These are phyloP conservation scores for Globisporangium viniferum DNA, from an alignment of 352 stramenopile genomes.

Conservation along the genomic window DNA sequence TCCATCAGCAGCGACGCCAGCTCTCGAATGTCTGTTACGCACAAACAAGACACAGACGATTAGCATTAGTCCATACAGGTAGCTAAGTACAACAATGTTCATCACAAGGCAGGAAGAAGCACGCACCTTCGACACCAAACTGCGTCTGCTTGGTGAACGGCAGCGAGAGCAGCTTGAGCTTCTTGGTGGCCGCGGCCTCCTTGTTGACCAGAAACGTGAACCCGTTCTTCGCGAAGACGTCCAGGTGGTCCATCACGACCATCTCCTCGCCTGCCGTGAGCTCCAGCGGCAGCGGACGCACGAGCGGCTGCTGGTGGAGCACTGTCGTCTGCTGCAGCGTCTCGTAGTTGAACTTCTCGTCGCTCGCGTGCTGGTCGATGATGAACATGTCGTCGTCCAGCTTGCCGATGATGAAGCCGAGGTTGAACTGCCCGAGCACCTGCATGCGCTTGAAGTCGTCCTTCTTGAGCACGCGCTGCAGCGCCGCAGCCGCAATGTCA, in stretches of 20 bases:
- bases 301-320: slow-evolving; percentile 95
- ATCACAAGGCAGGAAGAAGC: background rate
- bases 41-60: background rate
- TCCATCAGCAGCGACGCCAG: slow-evolving; percentile 82
- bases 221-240: slow-evolving; percentile 94
- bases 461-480: slow-evolving; percentile 84
- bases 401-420: slow-evolving; percentile 95
- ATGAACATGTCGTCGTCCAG: slow-evolving; percentile 95
- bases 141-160: slow-evolving; percentile 87
- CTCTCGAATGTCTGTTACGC: slow-evolving; percentile 80
- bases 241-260: slow-evolving; percentile 91
- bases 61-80: background rate
- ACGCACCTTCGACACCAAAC: slow-evolving; percentile 74
- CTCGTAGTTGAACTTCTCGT: slow-evolving; percentile 90
- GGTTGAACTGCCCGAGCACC: slow-evolving; percentile 97
- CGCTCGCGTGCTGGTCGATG: slow-evolving; percentile 98
- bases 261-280: slow-evolving; percentile 92
- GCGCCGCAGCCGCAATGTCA: slow-evolving; percentile 37
- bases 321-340: slow-evolving; percentile 79
- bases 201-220: slow-evolving; percentile 82
- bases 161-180: slow-evolving; percentile 73
- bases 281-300: slow-evolving; percentile 90
- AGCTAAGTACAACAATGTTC: background rate
- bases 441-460: slow-evolving; percentile 91
- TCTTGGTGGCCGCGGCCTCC: slow-evolving; percentile 43